phyloP scores from a whole-genome alignment of 306 rosid genomes.

The Cucurbita argyrosperma region DNA sequence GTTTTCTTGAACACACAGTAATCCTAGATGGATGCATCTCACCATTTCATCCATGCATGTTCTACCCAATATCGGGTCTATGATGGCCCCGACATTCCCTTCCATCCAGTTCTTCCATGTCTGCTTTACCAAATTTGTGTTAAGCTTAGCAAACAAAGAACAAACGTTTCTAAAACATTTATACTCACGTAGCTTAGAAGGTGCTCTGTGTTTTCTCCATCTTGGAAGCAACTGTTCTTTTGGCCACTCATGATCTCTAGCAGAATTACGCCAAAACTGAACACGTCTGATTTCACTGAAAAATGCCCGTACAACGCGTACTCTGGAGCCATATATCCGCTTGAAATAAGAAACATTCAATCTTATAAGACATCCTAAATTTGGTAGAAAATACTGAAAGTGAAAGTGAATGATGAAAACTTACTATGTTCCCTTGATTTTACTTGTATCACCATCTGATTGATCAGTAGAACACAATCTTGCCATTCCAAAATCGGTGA shows the following conservation, averaged over 20 bases:
- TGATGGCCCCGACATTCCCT: not conserved
- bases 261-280: not conserved
- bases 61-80: not conserved
- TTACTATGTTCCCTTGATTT: not conserved
- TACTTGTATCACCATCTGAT: not conserved
- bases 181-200: conserved; percentile 1
- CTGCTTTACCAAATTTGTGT: not conserved
- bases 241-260: not conserved
- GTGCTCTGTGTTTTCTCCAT: not conserved
- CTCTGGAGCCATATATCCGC: conserved; percentile 4
- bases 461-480: not conserved
- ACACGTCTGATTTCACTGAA: not conserved
- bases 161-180: not conserved
- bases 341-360: not conserved
- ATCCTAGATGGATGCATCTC: not conserved
- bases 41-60: not conserved
- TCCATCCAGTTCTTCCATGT: not conserved
- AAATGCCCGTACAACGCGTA: not conserved
- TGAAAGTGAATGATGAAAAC: not conserved
- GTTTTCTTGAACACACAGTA: not conserved
- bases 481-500: conserved; percentile 22
- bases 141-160: not conserved
- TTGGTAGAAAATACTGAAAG: not conserved
- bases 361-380: not conserved
- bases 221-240: not conserved